phyloP scores from a whole-genome alignment of 768 basidiomycete genomes.

The Sporobolomyces pararoseus region DNA sequence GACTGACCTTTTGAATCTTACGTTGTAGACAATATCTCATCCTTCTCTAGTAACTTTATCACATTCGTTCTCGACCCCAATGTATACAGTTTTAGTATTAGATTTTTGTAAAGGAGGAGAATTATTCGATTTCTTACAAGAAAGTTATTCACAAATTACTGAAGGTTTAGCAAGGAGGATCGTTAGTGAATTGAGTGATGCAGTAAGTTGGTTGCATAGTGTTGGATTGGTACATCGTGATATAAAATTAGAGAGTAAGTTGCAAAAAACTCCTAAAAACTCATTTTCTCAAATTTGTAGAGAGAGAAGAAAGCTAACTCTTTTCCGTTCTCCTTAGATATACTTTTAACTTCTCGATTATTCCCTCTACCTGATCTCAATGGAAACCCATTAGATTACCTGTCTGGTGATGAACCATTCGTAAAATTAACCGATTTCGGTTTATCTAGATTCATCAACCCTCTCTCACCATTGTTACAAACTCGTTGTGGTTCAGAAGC shows the following conservation, averaged over 20 bases:
- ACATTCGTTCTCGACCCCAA: slow-evolving; percentile 64
- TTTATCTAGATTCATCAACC: slow-evolving; percentile 76
- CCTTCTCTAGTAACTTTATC: slow-evolving; percentile 72
- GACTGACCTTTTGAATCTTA: too few species aligned
- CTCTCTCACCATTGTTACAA: slow-evolving; percentile 59
- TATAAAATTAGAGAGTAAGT: slow-evolving; percentile 68
- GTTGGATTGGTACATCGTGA: slow-evolving; percentile 83
- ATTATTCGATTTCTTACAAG: slow-evolving; percentile 58
- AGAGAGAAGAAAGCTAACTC: not conserved
- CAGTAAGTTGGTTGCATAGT: slow-evolving; percentile 81
- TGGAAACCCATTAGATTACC: slow-evolving; percentile 48
- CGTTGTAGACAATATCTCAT: slow-evolving; percentile 71
- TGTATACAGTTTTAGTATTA: slow-evolving; percentile 73
- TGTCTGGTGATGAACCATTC: slow-evolving; percentile 60
- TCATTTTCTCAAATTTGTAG: not conserved
- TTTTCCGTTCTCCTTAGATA: slow-evolving; percentile 55
- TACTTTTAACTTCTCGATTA: slow-evolving; percentile 64
- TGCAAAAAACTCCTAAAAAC: too few species aligned
- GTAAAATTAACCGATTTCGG: slow-evolving; percentile 86
- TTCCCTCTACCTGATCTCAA: slow-evolving; percentile 46
- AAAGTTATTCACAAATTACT: slow-evolving; percentile 40
- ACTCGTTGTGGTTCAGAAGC: slow-evolving; percentile 85
- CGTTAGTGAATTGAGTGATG: slow-evolving; percentile 70
- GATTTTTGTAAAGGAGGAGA: slow-evolving; percentile 76
- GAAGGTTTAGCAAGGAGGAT: slow-evolving; percentile 60